Percentiles rank a stretch among this genome's conserved stretches.
phyloP scores from a whole-genome alignment of 768 basidiomycete genomes.

The Sutorius australiensis region DNA sequence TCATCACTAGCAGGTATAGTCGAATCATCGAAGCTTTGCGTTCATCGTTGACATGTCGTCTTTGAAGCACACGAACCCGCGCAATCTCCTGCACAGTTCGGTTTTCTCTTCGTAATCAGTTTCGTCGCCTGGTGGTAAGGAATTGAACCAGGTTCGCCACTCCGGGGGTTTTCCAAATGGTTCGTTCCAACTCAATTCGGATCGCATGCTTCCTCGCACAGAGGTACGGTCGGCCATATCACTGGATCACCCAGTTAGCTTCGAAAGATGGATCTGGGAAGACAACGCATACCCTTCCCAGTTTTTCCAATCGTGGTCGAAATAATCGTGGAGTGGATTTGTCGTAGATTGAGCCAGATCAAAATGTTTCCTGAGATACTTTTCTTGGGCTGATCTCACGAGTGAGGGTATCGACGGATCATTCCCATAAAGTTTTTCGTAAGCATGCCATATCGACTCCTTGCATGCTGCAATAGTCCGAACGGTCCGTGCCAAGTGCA shows the following conservation, averaged over 20 bases:
- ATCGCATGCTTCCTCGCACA: constrained; percentile 48
- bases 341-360: constrained; percentile 18
- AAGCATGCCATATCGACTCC: constrained; percentile 66
- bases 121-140: constrained; percentile 17
- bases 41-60: constrained; percentile 11
- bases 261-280: background rate
- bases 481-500: constrained; percentile 64
- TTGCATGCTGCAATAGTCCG: constrained; percentile 59
- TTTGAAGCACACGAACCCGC: constrained; percentile 56
- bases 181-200: constrained; percentile 50
- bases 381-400: constrained; percentile 35
- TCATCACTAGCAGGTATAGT: constrained; percentile 12
- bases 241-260: constrained; percentile 34
- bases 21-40: constrained; percentile 5
- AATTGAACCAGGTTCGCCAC: constrained; percentile 49
- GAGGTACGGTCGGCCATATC: constrained; percentile 74
- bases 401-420: constrained; percentile 37
- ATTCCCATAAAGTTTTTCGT: constrained; percentile 44
- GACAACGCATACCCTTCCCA: constrained; percentile 59
- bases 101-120: constrained; percentile 16
- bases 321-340: constrained; percentile 49
- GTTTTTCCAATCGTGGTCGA: constrained; percentile 62
- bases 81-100: constrained; percentile 40
- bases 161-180: constrained; percentile 47
- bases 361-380: constrained; percentile 23